Base-by-base conservation (phyloP, 805 yeast genomes). In the Zygoascus flipseniorum region DNA sequence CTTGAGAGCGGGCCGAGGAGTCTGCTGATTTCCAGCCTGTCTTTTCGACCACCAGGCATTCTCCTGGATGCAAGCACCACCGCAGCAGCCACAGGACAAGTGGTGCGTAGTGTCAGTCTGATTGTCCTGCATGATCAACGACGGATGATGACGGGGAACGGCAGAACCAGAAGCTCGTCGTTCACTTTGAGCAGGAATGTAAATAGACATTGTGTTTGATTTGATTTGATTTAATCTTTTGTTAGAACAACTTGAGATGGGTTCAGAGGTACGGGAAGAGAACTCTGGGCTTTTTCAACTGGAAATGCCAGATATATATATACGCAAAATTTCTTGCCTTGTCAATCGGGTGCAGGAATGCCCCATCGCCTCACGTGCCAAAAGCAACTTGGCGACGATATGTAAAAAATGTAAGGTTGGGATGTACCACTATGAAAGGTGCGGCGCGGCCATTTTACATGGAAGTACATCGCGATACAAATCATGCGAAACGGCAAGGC, bases 51-150 rank as follows among this genome's bases (percentile, higher is more conserved):
- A 70, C 72, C 72, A 70, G 18, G 72, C 72, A 43, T 65, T 63
- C 43, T 69, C 65, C 48, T 65, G 68, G 52, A 71, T 68, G 60
- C 76, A 72, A 31, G 70, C 65, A 47, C 70, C 72, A 37, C 69
- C 71, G 55, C 70, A 60, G 67, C 75, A 72, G 35, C 76, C 76
- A 57, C 76, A 72, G n/a, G 59, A 45, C 54, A 68, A 63, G 39
- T 73, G 74, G 54, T 72, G 75, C 2, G 74, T 68, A 26, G 75
- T 69, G 63, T 80, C 83, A 13, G 81, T 78, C 59, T 75, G 76
- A 52, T 69, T 67, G 65, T 79, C 84, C 63, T 78, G 81, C 66
- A 80, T 78, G 51, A 80, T 77, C 52, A 80, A 67, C 51, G 83
- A 76, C 2, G 84, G 84, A 54, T 78, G 83, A 63, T 77, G 78